These are phyloP conservation scores for Arthrobotrys sinensis DNA, from an alignment of 2,329 filamentous ascomycete species.

Conservation along the genomic window DNA sequence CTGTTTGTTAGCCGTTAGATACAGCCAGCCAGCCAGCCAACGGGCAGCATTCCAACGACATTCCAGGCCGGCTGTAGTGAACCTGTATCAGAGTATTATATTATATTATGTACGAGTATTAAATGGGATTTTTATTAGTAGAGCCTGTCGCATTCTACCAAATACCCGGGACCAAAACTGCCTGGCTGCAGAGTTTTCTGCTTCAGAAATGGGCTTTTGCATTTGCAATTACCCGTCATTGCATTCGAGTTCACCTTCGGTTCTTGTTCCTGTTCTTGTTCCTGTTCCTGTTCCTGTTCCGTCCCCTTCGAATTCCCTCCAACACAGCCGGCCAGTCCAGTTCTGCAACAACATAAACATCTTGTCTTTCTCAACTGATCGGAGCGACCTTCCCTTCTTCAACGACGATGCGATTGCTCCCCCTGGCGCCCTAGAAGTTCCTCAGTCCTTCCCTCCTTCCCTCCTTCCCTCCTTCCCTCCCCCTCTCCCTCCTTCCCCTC, in stretches of 20 bases:
- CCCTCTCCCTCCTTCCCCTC: neutral
- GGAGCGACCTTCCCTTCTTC: neutral
- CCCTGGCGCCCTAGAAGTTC: neutral
- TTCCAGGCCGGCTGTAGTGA: neutral
- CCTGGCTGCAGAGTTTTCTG: constrained; percentile 12
- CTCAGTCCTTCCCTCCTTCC: neutral
- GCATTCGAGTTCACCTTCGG: too few relatives aligned
- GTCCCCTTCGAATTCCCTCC: too few relatives aligned
- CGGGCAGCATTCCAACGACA: too few relatives aligned
- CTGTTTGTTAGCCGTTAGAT: too few relatives aligned
- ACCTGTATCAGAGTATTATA: too few relatives aligned
- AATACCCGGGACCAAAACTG: constrained; percentile 15
- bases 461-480: neutral
- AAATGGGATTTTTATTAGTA: neutral
- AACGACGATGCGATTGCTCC: neutral
- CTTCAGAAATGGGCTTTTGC: neutral
- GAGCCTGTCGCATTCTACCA: constrained; percentile 13
- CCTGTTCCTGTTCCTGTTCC: neutral
- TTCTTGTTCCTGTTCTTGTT: too few relatives aligned
- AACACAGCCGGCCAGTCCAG: too few relatives aligned
- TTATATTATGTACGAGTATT: too few relatives aligned
- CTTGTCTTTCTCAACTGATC: too few relatives aligned
- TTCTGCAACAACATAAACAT: too few relatives aligned
- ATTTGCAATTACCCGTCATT: constrained; percentile 11
- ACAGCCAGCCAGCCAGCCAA: too few relatives aligned